Percentiles rank a stretch among this genome's conserved stretches.
phyloP scores from a whole-genome alignment of 768 basidiomycete genomes.

The Lactarius trivialis region DNA sequence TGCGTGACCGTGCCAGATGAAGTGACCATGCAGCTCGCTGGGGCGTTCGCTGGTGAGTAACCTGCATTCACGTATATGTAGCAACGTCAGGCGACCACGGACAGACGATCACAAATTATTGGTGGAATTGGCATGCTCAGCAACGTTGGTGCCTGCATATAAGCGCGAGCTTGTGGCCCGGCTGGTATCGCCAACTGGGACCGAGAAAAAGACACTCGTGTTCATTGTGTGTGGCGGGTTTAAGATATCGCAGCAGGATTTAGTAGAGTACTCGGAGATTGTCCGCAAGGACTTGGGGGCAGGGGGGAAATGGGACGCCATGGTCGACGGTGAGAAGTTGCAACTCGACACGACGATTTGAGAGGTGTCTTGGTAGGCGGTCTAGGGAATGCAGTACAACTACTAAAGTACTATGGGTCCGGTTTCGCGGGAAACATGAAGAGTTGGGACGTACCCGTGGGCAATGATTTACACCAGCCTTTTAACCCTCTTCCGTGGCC shows the following conservation, averaged over 20 bases:
- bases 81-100: not conserved
- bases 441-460: slow-evolving; percentile 1
- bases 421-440: not conserved
- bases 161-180: slow-evolving; percentile 47
- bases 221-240: slow-evolving; percentile 70
- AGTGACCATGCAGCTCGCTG: slow-evolving; percentile 55
- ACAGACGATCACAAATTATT: slow-evolving; percentile 71
- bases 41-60: slow-evolving; percentile 51
- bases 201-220: slow-evolving; percentile 38
- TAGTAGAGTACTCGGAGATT: slow-evolving; percentile 41
- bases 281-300: slow-evolving; percentile 31
- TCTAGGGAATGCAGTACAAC: too few species aligned
- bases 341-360: not conserved
- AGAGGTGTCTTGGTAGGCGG: too few species aligned
- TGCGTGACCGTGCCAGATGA: slow-evolving; percentile 63
- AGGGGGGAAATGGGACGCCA: not conserved
- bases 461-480: slow-evolving; percentile 11
- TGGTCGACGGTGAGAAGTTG: not conserved
- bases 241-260: slow-evolving; percentile 53
- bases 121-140: slow-evolving; percentile 68
- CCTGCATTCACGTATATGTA: not conserved
- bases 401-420: not conserved
- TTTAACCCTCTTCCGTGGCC: slow-evolving; percentile 28
- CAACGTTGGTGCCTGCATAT: slow-evolving; percentile 63
- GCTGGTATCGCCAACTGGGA: slow-evolving; percentile 35